Evolutionary conservation across 1,284 basidiomycete genomes (phyloP), one percentile per base, ranked within the genome.

Genomic region (Hemileccinum hortonii): DNA sequence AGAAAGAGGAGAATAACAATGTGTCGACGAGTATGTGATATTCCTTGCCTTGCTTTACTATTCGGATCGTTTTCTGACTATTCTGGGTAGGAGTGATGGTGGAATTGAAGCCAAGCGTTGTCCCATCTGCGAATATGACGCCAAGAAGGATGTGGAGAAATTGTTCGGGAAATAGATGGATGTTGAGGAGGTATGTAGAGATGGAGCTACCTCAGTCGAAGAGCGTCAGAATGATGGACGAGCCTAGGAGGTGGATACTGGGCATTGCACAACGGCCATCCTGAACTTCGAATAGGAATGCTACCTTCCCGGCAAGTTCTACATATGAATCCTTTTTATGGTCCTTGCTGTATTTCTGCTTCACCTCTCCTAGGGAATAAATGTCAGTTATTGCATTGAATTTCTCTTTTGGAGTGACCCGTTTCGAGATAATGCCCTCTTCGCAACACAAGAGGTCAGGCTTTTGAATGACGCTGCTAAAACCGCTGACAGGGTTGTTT

Each of bases 151-250:
- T 49, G 1, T 12, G 26, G 3, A 52, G 38, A 14, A 55, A 52
- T 4, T 40, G 16, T 26, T 15, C 11, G 4, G 46, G 46, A 3
- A 6, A 9, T 14, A 29, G 11, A 11, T 55, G 43, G 12, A 55
- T 44, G 7, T 53, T 2, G 19, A 50, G 41, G 14, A 39, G 44
- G 5, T 29, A 12, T 1, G 40, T 54, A 1, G 53, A 54, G 12
- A 54, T 36, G 3, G 48, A 54, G 1, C 53, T 39, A 2, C 40
- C 42, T 2, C n/a, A 19, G 26, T 55, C 37, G 22, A 55, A 55
- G 1, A 55, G 26, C 0, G 32, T 39, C 3, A 52, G 26, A 16
- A 52, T 19, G 22, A 48, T 37, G 0, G 16, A 0, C 5, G 24
- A 7, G 8, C 48, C 52, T 14, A 53, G 6, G 1, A 56, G 3